phyloP scores from a whole-genome alignment of 345 rosid genomes.

The Combretum micranthum region DNA sequence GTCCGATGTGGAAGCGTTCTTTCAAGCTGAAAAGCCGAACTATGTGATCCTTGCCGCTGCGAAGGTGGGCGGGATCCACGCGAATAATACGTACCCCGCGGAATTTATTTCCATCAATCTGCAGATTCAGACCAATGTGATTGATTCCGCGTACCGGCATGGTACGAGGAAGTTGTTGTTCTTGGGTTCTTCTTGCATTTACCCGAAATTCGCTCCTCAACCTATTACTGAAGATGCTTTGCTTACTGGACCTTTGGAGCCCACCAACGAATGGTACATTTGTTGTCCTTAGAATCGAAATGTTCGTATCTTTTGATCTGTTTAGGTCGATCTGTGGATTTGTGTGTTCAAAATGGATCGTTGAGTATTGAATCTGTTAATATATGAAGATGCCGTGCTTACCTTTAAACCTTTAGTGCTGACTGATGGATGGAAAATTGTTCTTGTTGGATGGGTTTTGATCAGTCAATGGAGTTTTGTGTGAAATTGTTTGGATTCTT shows the following conservation, averaged over 20 bases:
- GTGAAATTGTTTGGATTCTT: too few species aligned
- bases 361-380: too few species aligned
- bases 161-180: conserved; percentile 76
- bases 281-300: too few species aligned
- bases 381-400: too few species aligned
- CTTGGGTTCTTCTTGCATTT: conserved; percentile 90
- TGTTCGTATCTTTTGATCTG: too few species aligned
- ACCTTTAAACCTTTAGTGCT: too few species aligned
- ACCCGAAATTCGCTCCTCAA: conserved; percentile 91
- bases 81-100: conserved; percentile 93
- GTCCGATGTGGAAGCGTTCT: conserved; percentile 68
- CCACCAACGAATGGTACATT: conserved; percentile 86
- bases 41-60: conserved; percentile 84
- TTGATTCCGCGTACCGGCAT: conserved; percentile 61
- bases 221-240: conserved; percentile 78
- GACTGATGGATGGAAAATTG: too few species aligned
- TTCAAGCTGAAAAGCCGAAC: conserved; percentile 52
- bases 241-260: conserved; percentile 77
- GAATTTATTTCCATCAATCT: conserved; percentile 88
- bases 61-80: conserved; percentile 95
- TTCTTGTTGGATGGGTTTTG: too few species aligned
- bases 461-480: too few species aligned
- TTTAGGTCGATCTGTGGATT: too few species aligned
- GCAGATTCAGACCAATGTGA: conserved; percentile 90
- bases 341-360: too few species aligned